Evolutionary conservation across 2,329 filamentous ascomycete species (phyloP).

Genomic region (Acrocalymma vagum): DNA sequence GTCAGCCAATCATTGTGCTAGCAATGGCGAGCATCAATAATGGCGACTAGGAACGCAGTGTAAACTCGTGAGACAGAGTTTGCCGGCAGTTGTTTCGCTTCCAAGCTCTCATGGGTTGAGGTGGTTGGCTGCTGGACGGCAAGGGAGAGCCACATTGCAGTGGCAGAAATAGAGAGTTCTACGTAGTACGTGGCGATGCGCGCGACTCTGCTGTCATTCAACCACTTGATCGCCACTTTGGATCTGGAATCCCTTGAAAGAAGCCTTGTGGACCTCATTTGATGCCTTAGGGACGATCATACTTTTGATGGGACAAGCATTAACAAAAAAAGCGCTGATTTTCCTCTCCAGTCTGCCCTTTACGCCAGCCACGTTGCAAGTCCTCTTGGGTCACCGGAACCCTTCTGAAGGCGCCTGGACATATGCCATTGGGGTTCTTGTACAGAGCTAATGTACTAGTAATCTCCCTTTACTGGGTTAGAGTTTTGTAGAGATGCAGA

Average conservation of each 20-base stretch:
- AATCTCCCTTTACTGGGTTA: too few relatives aligned
- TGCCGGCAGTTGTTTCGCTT: conserved; percentile 23
- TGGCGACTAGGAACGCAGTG: conserved; percentile 11
- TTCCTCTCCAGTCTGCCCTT: conserved; percentile 4
- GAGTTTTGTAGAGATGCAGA: too few relatives aligned
- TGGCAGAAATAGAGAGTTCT: conserved; percentile 4
- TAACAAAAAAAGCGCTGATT: conserved; percentile 7
- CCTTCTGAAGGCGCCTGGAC: background rate
- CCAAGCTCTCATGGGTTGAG: too few relatives aligned
- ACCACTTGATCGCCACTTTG: conserved; percentile 10
- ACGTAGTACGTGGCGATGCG: too few relatives aligned
- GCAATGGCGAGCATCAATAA: conserved; percentile 6
- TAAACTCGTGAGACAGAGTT: conserved; percentile 13
- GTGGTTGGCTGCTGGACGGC: too few relatives aligned
- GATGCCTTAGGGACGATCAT: conserved; percentile 16
- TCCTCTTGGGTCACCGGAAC: conserved; percentile 16
- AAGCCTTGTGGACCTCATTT: conserved; percentile 19
- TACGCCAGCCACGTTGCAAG: conserved; percentile 22
- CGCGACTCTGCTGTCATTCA: conserved; percentile 22
- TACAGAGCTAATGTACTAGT: background rate
- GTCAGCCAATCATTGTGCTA: conserved; percentile 18
- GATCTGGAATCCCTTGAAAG: conserved; percentile 30
- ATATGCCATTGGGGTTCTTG: background rate
- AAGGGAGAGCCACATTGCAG: conserved; percentile 13
- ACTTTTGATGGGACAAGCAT: background rate